Evolutionary conservation across 352 stramenopile species (phyloP).

Genomic region (Globisporangium takayamanum): DNA sequence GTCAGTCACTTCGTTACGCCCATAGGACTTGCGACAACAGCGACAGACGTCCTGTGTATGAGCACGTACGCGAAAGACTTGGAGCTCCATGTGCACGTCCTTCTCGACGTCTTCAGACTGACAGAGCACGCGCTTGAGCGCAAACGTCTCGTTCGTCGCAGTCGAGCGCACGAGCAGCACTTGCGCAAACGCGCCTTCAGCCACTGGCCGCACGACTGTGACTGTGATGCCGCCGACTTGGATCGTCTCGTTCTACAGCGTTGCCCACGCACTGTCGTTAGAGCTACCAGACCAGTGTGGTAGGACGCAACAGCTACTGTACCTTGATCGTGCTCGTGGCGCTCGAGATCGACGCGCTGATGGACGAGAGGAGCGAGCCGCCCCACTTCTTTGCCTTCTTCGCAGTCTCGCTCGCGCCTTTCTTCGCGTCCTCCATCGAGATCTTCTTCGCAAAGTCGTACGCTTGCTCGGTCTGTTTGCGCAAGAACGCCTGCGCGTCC

Average conservation of each 20-base stretch:
- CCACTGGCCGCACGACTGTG: constrained; percentile 58
- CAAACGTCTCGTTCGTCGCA: constrained; percentile 63
- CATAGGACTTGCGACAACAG: constrained; percentile 1
- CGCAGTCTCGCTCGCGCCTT: constrained; percentile 70
- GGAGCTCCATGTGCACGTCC: constrained; percentile 72
- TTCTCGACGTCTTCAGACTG: constrained; percentile 76
- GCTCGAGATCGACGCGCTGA: constrained; percentile 69
- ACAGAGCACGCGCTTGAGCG: constrained; percentile 76
- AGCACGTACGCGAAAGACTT: constrained; percentile 56
- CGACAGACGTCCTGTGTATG: not conserved
- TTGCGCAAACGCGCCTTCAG: constrained; percentile 74
- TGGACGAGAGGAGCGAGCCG: constrained; percentile 69
- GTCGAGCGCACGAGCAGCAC: constrained; percentile 74
- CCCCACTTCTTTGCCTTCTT: constrained; percentile 88
- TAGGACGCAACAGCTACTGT: not conserved
- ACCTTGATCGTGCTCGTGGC: constrained; percentile 58
- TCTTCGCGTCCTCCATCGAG: constrained; percentile 82
- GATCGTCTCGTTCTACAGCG: constrained; percentile 60
- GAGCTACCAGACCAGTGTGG: too few relatives aligned
- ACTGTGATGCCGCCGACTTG: constrained; percentile 67
- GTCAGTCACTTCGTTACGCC: not conserved
- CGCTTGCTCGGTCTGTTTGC: constrained; percentile 80
- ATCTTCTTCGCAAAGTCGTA: constrained; percentile 88
- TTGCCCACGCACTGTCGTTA: not conserved
- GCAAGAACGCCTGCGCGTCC: constrained; percentile 55